Base-by-base conservation (phyloP, 768 basidiomycete species). In the Suillus plorans region DNA sequence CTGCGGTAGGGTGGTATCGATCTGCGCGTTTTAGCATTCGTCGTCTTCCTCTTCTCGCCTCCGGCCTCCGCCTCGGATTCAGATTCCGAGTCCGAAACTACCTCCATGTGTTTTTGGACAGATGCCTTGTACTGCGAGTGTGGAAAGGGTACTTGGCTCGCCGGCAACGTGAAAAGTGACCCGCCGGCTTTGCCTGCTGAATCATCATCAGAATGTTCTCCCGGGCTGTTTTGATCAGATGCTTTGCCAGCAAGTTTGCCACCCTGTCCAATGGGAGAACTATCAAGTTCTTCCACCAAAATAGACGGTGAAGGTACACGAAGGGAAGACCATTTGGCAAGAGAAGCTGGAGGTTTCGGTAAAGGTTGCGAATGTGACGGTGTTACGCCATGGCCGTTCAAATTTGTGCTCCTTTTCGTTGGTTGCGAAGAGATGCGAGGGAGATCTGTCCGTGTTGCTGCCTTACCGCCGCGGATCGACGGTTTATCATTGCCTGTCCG, bases 101-200 rank as follows among this genome's bases (percentile, higher is more conserved):
- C 66, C 65, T 63, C 65, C 55, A 62, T 69, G 64, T 44, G 61
- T 63, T 60, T 63, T 57, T 18, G 59, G 8, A 64, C 60, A 28
- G 68, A 63, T 52, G 49, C 64, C 49, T 61, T 73, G 68, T 78
- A 79, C 69, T 85, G 84, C 22, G 86, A 87, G 64, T 85, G 84
- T 9, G 85, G 86, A 65, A 85, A 83, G 0, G 82, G 79, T 44
- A 79, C 72, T 69, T 86, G 87, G 67, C 83, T 88, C 67, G 81
- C 80, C 34, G 83, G 78, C 20, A 77, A 80, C 34, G 86, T 72
- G 70, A 89, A 89, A 58, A 87, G 71, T 18, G 84, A 69, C 60
- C 66, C 67, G 42, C 58, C 62, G 59, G 22, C 60, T 36, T 64
- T 62, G 25, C 4, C 58, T 6, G 67, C 57, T 22, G 8, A 65